A percentile compares a stretch with the other conserved stretches of the same genome.
These are phyloP conservation scores for Chamaecrista fasciculata DNA, from an alignment of 306 rosid genomes.

Conservation along the genomic window DNA sequence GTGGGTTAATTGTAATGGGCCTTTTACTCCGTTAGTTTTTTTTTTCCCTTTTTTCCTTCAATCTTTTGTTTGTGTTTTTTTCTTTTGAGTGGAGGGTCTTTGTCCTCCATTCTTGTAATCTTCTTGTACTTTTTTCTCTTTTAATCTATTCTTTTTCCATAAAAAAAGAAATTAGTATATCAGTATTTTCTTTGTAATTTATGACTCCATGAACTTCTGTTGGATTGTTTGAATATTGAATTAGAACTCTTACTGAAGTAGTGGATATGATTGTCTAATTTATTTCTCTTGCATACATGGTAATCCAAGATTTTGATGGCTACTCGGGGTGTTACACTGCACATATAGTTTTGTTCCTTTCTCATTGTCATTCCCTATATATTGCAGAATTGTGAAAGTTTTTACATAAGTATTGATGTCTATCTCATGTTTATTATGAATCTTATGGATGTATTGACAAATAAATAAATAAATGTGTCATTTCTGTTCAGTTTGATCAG, in stretches of 20 bases:
- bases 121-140: background rate
- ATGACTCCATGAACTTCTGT: background rate
- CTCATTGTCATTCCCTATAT: background rate
- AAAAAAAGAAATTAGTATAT: too few species aligned
- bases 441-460: background rate
- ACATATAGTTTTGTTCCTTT: background rate
- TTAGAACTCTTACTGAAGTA: background rate
- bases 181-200: background rate
- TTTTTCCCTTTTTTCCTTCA: too few species aligned
- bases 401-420: background rate
- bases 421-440: background rate
- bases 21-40: too few species aligned
- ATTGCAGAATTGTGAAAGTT: background rate
- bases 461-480: background rate
- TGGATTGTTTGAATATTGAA: background rate
- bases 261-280: background rate
- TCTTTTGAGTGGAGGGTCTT: too few species aligned
- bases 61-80: too few species aligned
- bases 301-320: conserved; percentile 10
- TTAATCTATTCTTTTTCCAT: too few species aligned
- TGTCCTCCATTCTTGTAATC: too few species aligned
- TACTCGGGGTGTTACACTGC: background rate
- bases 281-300: background rate
- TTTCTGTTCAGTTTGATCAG: background rate
- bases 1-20: too few species aligned